Evolutionary conservation across 1,139 yeast species (phyloP).

Genomic region (Petasospora fabianii): DNA sequence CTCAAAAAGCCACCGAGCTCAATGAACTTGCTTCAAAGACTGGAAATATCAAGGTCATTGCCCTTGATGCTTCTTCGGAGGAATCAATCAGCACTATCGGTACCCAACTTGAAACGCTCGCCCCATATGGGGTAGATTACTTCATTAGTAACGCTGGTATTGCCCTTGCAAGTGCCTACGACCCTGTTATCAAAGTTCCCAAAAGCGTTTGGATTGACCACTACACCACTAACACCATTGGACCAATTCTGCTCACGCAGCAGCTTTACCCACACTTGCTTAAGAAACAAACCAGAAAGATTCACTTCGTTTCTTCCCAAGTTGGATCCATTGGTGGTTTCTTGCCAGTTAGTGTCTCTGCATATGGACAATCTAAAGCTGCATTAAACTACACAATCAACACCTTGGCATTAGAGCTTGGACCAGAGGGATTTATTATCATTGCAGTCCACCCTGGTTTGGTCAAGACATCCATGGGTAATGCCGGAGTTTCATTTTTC

Average conservation of each 20-base stretch:
- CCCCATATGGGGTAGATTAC: conserved; percentile 11
- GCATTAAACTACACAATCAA: conserved; percentile 30
- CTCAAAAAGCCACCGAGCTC: conserved; percentile 7
- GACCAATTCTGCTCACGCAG: conserved; percentile 23
- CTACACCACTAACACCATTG: conserved; percentile 26
- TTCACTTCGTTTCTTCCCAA: conserved; percentile 26
- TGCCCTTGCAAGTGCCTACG: conserved; percentile 1
- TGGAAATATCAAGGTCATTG: conserved; percentile 10
- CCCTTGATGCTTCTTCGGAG: conserved; percentile 10
- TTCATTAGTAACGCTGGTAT: conserved; percentile 11
- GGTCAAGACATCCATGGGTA: conserved; percentile 9
- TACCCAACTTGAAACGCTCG: conserved; percentile 1
- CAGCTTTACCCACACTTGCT: conserved; percentile 23
- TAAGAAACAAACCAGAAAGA: conserved; percentile 20
- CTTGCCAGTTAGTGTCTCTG: conserved; percentile 20
- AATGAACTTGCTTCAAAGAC: neutral
- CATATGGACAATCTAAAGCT: conserved; percentile 37
- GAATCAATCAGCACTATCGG: conserved; percentile 8
- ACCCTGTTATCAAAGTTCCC: neutral
- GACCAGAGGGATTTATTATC: conserved; percentile 26
- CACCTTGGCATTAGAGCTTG: conserved; percentile 26
- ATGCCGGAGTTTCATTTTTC: neutral
- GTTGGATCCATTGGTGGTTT: conserved; percentile 28
- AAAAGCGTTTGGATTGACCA: conserved; percentile 2
- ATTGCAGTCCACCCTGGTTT: conserved; percentile 30